Percentiles rank a stretch among this genome's conserved stretches.
These are phyloP conservation scores for Arthrinium phaeospermum DNA, from an alignment of 2,329 filamentous ascomycete species.

Conservation along the genomic window DNA sequence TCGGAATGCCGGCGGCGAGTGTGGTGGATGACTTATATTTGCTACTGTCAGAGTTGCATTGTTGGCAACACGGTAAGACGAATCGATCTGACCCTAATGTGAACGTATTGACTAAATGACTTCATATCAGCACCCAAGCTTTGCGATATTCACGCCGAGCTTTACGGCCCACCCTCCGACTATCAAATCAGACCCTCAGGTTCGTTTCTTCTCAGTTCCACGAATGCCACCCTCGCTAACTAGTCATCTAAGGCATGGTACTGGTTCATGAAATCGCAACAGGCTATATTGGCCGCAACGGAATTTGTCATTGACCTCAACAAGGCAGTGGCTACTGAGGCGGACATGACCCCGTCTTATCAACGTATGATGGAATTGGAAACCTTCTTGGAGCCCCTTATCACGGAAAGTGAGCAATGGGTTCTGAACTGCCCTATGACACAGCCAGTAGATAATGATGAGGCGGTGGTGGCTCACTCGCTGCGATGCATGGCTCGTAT, in stretches of 20 bases:
- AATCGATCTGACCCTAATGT: background rate
- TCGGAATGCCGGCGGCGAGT: constrained; percentile 52
- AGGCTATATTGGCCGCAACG: constrained; percentile 52
- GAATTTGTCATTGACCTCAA: constrained; percentile 56
- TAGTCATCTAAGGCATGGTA: constrained; percentile 45
- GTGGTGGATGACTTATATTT: constrained; percentile 63
- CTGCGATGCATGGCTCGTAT: constrained; percentile 54
- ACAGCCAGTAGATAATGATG: constrained; percentile 43
- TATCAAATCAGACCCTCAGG: constrained; percentile 48
- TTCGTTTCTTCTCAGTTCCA: constrained; percentile 22
- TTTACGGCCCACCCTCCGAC: constrained; percentile 52
- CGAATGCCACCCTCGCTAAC: constrained; percentile 22
- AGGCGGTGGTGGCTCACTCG: constrained; percentile 49
- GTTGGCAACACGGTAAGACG: constrained; percentile 53
- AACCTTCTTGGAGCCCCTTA: constrained; percentile 43
- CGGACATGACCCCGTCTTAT: constrained; percentile 47
- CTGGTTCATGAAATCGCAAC: constrained; percentile 52
- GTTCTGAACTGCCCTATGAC: constrained; percentile 39
- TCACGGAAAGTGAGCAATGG: constrained; percentile 44
- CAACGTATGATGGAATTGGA: constrained; percentile 49
- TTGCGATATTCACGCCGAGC: constrained; percentile 48
- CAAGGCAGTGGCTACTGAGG: constrained; percentile 43
- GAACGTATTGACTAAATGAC: background rate
- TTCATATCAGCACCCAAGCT: constrained; percentile 46
- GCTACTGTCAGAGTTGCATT: constrained; percentile 56